Base-by-base conservation (phyloP, 345 rosid species). In the Litchi chinensis region DNA sequence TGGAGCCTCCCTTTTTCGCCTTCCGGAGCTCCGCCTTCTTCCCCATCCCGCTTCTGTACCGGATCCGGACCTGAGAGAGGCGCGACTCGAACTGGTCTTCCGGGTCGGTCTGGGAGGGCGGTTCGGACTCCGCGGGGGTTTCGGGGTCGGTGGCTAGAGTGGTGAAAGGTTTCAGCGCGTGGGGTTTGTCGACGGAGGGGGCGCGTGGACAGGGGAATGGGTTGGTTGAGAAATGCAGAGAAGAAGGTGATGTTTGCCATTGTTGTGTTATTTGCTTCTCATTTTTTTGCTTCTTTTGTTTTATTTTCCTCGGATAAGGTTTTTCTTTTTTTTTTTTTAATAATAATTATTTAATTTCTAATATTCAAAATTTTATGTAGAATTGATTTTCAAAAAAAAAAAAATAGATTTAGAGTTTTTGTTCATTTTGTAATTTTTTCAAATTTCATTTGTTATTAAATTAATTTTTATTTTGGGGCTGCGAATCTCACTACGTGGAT, bases 11-110 rank as follows among this genome's bases (percentile, higher is more conserved):
- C 77, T 90, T 92, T 89, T 81, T 92, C 9, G 89, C 80, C 77
- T 94, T 94, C 56, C 97, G 88, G 52, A 76, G 74, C 78, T 95
- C 94, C 65, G 98, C 99, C 76, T 96, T 96, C 87, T 91, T 96
- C 0, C 98, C 99, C 9, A 87, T 82, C 3, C 95, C 97, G 74
- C 88, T 89, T 44, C 97, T 86, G 86, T 90, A 91, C 9, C 89
- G 88, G 85, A 87, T 84, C 8, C 97, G 82, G 79, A 91, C 85
- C 73, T 80, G 88, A 4, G 97, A 86, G 81, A 95, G 91, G 46
- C 97, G 95, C 6, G 86, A 82, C 71, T 93, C 97, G 85, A 93
- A 95, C 6, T 77, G 73, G 41, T 88, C 94, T 24, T 88, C 94
- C 67, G 87, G 44, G 46, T 73, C 85, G 59, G 83, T 73, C 1